These are phyloP conservation scores for Oryza australiensis DNA, from an alignment of 176 grass and related monocot species.

Conservation along the genomic window DNA sequence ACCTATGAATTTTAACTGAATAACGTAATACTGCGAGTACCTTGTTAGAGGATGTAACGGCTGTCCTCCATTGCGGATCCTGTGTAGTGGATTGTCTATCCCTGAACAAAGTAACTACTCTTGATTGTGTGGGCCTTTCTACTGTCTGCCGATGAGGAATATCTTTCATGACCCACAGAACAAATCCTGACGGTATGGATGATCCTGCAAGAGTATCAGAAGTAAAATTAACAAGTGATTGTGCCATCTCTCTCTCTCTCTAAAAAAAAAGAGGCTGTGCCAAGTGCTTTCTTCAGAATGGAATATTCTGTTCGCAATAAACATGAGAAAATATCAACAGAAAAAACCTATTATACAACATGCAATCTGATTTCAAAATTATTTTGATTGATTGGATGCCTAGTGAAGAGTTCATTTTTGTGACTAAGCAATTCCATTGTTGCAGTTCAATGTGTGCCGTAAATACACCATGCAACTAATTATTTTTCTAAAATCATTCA, in stretches of 20 bases:
- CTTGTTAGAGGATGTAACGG: conserved; percentile 93
- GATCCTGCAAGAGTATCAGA: conserved; percentile 63
- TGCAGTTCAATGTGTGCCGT: not conserved
- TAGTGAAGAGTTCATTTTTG: not conserved
- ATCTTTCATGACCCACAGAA: conserved; percentile 98
- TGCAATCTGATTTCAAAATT: not conserved
- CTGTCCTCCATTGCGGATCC: conserved; percentile 82
- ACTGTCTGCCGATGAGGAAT: conserved; percentile 63
- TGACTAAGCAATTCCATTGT: not conserved
- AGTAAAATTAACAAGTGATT: not conserved
- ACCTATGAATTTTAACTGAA: conserved; percentile 9
- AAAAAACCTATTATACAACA: not conserved
- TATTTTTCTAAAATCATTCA: conserved; percentile 13
- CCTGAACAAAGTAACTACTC: conserved; percentile 72
- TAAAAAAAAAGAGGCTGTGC: not conserved
- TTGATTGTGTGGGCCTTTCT: conserved; percentile 55
- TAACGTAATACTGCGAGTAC: conserved; percentile 43
- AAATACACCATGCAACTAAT: conserved; percentile 3
- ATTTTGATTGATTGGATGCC: not conserved
- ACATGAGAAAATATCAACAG: not conserved
- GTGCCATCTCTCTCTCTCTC: not conserved
- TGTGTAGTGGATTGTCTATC: conserved; percentile 55
- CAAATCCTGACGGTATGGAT: conserved; percentile 80
- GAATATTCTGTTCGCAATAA: not conserved
- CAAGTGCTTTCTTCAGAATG: not conserved